A percentile compares a stretch with the other conserved stretches of the same genome.
phyloP scores from a whole-genome alignment of 495 filamentous ascomycete genomes.

The Pyronema domesticum region DNA sequence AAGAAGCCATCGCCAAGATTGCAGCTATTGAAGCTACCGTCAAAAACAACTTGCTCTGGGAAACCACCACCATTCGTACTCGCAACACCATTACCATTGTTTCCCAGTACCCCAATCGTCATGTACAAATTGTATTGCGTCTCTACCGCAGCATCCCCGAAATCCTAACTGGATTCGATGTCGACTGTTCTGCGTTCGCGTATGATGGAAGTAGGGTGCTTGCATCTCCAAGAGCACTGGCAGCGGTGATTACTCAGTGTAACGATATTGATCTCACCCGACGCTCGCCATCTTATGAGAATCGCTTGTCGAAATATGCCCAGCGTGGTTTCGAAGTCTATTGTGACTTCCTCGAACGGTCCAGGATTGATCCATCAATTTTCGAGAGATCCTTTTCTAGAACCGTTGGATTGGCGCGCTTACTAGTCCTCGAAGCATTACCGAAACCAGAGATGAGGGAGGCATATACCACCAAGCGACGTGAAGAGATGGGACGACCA shows the following conservation, averaged over 20 bases:
- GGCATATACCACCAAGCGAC: constrained; percentile 43
- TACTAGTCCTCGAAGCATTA: constrained; percentile 63
- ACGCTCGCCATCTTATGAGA: constrained; percentile 52
- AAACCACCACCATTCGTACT: constrained; percentile 59
- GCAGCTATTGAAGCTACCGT: constrained; percentile 53
- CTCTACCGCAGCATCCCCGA: constrained; percentile 66
- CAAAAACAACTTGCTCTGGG: constrained; percentile 52
- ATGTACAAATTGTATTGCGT: constrained; percentile 65
- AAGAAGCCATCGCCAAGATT: constrained; percentile 62
- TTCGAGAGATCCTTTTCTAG: constrained; percentile 57
- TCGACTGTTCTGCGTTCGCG: constrained; percentile 62
- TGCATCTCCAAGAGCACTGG: constrained; percentile 46
- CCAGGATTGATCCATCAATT: constrained; percentile 61
- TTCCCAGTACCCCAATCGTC: constrained; percentile 62
- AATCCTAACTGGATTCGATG: constrained; percentile 71
- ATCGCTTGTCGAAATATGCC: constrained; percentile 71
- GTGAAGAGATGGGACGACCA: constrained; percentile 42
- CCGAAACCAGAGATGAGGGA: constrained; percentile 49
- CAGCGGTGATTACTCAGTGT: constrained; percentile 58
- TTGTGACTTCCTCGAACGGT: constrained; percentile 53
- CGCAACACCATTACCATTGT: constrained; percentile 74
- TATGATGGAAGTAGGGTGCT: constrained; percentile 65
- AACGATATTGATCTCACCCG: constrained; percentile 64
- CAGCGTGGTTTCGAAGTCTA: constrained; percentile 68
- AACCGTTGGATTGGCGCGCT: constrained; percentile 56